phyloP scores from a whole-genome alignment of 139 green algal species.

The Picochlorum sp. region DNA sequence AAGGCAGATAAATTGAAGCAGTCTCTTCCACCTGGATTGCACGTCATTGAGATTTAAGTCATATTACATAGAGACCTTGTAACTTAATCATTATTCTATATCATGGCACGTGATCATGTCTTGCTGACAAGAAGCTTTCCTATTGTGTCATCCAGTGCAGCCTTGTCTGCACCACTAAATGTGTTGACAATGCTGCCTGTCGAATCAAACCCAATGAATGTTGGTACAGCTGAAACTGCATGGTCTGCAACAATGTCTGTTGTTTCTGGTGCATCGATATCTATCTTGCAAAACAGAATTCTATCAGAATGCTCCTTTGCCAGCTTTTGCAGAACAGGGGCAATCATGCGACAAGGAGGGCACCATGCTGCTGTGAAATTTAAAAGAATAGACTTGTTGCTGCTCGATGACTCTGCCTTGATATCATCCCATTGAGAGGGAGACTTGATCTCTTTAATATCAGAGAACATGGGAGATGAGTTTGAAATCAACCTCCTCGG shows the following conservation, averaged over 20 bases:
- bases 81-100: not conserved
- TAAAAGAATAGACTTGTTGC: not conserved
- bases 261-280: slow-evolving; percentile 52
- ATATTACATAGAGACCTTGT: too few species aligned
- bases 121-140: slow-evolving; percentile 3
- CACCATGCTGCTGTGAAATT: slow-evolving; percentile 12
- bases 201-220: slow-evolving; percentile 35
- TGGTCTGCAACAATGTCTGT: slow-evolving; percentile 15
- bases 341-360: slow-evolving; percentile 33
- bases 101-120: not conserved
- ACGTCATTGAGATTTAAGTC: slow-evolving; percentile 48
- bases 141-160: slow-evolving; percentile 31
- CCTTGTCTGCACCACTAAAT: slow-evolving; percentile 48
- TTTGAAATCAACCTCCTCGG: too few species aligned
- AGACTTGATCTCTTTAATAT: not conserved
- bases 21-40: slow-evolving; percentile 90
- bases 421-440: not conserved
- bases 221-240: slow-evolving; percentile 48
- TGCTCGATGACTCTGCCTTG: not conserved
- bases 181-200: slow-evolving; percentile 21
- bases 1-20: slow-evolving; percentile 99
- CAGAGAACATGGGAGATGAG: too few species aligned
- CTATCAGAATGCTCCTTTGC: not conserved
- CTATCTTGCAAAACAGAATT: slow-evolving; percentile 58
- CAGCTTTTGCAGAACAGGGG: slow-evolving; percentile 36